Conservation (phyloP, 129 eudicot genomes). For the Calendula officinalis region DNA sequence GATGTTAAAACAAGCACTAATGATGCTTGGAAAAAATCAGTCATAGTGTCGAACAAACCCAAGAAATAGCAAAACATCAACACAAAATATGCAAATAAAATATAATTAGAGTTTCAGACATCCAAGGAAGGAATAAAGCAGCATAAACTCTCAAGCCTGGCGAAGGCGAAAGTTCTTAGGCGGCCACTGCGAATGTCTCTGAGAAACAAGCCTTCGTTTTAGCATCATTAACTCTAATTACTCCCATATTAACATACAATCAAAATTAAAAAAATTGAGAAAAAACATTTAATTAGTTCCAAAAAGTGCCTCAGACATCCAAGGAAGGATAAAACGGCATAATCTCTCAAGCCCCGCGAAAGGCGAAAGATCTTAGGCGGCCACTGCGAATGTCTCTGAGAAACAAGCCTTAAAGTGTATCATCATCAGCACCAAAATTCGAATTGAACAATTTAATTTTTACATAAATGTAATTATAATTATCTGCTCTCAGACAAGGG, state of each 20-base stretch:
- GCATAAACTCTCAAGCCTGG: slow-evolving; percentile 70
- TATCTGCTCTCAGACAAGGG: slow-evolving; percentile 70
- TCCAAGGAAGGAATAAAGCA: slow-evolving; percentile 57
- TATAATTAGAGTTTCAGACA: slow-evolving; percentile 35
- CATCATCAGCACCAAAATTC: slow-evolving; percentile 30
- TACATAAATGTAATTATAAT: not conserved
- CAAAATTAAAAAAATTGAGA: not conserved
- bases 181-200: slow-evolving; percentile 51
- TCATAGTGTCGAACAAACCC: no score
- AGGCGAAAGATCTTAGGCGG: slow-evolving; percentile 56
- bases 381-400: slow-evolving; percentile 74
- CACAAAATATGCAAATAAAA: not conserved
- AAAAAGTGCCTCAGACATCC: slow-evolving; percentile 46
- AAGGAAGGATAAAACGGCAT: slow-evolving; percentile 54
- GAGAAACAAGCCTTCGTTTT: slow-evolving; percentile 41
- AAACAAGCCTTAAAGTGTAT: slow-evolving; percentile 52
- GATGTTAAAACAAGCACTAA: no score
- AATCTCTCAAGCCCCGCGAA: slow-evolving; percentile 72
- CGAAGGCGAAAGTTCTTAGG: slow-evolving; percentile 50
- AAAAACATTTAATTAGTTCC: no score
- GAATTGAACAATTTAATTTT: not conserved
- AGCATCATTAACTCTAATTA: slow-evolving; percentile 5
- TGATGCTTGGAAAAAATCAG: no score
- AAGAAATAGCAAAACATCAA: not conserved
- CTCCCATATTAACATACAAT: not conserved